Base-by-base conservation (phyloP, 2,329 filamentous ascomycete genomes). In the Penicillium sp. region DNA sequence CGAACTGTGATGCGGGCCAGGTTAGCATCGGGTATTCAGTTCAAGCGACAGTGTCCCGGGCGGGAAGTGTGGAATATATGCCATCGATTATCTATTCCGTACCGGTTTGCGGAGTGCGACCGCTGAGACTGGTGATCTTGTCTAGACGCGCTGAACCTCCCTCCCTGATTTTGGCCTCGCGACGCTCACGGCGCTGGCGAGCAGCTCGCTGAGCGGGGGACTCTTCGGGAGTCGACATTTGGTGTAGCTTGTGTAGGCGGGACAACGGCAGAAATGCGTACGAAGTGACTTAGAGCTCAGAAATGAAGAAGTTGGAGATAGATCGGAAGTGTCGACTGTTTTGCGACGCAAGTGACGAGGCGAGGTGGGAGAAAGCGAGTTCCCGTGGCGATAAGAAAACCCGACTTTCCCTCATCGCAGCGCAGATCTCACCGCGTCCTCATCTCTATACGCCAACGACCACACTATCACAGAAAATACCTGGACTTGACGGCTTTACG, bases 121-220 rank as follows among this genome's bases (percentile, higher is more conserved):
- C 80, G 42, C 78, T 80, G 38, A 82, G 59, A 25, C 72, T 72
- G 26, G 78, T 80, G 60, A 84, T 84, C 52, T 78, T 77, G 41
- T 81, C 76, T 29, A 84, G 67, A 47, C 80, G 72, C 25, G 76
- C 74, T 26, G 76, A 73, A 38, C 78, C 80, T 45, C 74, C 73
- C 31, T 74, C 73, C 48, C 70, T 72, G 57, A 82, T 77, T 63
- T 83, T 83, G 40, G 79, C 79, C 54, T 80, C 75, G 13, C 79
- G 74, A 45, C 79, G 78, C 59, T 84, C 80, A 45, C 80, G 77
- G 28, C 80, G 76, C 39, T 80, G 68, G 32, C 80, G 77, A 34
- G 80, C 79, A 52, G 78, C 73, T 48, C 60, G 59, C 45, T 74
- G 71, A 13, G 69, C 67, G 11, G 70, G 68, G 1, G 71, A 71